These are phyloP conservation scores for Gossypium thurberi DNA, from an alignment of 345 rosid genomes.

Conservation along the genomic window DNA sequence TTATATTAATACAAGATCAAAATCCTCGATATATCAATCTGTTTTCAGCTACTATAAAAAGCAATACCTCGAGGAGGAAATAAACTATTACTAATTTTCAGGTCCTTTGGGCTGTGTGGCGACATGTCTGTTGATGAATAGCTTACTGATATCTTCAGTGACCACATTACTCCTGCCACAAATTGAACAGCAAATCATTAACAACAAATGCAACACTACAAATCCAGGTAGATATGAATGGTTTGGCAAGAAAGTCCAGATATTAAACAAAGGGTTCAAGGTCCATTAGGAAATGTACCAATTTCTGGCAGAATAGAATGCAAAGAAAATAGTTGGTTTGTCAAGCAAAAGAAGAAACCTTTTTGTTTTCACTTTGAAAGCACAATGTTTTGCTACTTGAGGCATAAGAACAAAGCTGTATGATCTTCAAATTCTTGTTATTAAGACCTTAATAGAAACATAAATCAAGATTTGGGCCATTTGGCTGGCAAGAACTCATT, in stretches of 20 bases:
- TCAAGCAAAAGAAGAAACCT: neutral
- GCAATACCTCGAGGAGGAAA: neutral
- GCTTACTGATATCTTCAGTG: conserved; percentile 82
- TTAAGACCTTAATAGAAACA: neutral
- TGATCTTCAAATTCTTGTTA: neutral
- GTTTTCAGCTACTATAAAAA: neutral
- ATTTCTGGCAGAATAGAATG: neutral
- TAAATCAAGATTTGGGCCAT: neutral
- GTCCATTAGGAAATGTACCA: neutral
- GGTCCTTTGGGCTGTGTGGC: conserved; percentile 33
- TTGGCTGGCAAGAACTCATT: neutral
- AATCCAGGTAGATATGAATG: neutral
- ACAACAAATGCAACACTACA: neutral
- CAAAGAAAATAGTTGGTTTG: neutral
- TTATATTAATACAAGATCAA: neutral
- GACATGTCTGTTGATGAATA: conserved; percentile 56
- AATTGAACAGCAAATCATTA: neutral
- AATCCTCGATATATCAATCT: conserved; percentile 1
- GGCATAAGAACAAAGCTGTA: neutral
- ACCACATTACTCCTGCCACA: conserved; percentile 68
- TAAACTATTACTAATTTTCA: conserved; percentile 2
- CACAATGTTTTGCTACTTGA: conserved; percentile 17
- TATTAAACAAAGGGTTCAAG: neutral
- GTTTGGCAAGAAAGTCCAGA: neutral
- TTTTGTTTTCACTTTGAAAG: neutral